Base-by-base conservation (phyloP, 2,329 filamentous ascomycete species). In the Sporothrix mexicana region DNA sequence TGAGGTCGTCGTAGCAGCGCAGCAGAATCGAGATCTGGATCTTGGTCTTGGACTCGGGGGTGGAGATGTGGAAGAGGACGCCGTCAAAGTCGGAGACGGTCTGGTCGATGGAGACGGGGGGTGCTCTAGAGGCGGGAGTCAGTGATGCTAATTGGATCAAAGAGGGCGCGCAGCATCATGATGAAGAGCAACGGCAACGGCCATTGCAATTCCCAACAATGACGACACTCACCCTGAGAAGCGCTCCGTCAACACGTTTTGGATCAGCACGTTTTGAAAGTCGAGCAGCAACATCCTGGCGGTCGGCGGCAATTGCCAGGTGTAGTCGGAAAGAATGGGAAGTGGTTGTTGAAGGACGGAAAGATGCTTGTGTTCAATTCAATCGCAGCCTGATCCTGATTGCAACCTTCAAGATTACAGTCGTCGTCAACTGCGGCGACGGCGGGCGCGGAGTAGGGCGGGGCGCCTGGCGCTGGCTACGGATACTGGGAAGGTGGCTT, bases 51-150 rank as follows among this genome's bases (percentile, higher is more conserved):
- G 90, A 86, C 82, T 97, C 94, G 73, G 95, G 96, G 0, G 96
- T 99, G 51, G 95, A 98, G 80, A 99, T 95, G 83, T 99, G 96
- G 84, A 98, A 99, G 77, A 93, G 97, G 78, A 98, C 96, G 81
- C 95, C 95, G 84, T 99, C 97, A 81, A 99, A 99, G 84, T 99
- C 96, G 81, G 95, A 98, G 75, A 98, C 94, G 76, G 97, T 94
- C 86, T 99, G 96, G 84, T 99, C 97, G 82, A 99, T 97, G 78
- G 93, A 94, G 74, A 90, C 88, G 73, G 94, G 94, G 77, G 93
- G 85, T 81, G 92, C 92, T 84, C 95, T 98, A 79, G 10, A 73
- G 73, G 25, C 2, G 25, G 47, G 6, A 69, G 73, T 61, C 41
- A 66, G 62, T n/a, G 36, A 76, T 67, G 64, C 3, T 15, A 15